These are phyloP conservation scores for Zygoascus ofunaensis DNA, from an alignment of 805 yeast genomes.

Conservation along the genomic window DNA sequence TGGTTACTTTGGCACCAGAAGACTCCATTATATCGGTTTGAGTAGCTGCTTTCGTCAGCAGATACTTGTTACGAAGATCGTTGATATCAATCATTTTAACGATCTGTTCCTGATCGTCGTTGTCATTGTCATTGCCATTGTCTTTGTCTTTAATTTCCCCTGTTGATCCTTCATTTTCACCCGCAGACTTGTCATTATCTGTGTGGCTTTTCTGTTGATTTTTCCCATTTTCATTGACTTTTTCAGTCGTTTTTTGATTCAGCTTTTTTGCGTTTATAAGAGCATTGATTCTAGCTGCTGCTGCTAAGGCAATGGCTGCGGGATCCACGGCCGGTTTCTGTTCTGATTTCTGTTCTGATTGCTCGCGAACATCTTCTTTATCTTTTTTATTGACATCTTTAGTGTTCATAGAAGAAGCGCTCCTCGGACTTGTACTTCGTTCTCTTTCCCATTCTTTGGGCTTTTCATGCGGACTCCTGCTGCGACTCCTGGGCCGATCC, in stretches of 20 bases:
- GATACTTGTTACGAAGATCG: conserved; percentile 28
- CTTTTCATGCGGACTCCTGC: too few species aligned
- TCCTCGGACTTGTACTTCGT: too few species aligned
- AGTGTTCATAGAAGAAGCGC: too few species aligned
- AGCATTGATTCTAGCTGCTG: conserved; percentile 29
- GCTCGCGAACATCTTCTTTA: too few species aligned
- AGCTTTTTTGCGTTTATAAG: conserved; percentile 12
- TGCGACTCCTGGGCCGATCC: too few species aligned
- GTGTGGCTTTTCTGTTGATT: too few species aligned
- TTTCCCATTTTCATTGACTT: too few species aligned
- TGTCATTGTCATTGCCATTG: neutral
- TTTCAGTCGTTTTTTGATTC: conserved; percentile 3
- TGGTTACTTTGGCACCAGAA: conserved; percentile 25
- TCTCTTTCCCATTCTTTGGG: too few species aligned
- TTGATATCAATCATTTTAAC: conserved; percentile 27
- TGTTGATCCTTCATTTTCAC: conserved; percentile 1
- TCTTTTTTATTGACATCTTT: too few species aligned
- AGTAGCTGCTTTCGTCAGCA: conserved; percentile 29
- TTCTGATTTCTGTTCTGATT: too few species aligned
- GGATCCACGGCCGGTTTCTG: conserved; percentile 16
- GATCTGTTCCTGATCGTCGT: conserved; percentile 11
- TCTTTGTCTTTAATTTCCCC: conserved; percentile 1
- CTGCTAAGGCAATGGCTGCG: conserved; percentile 25
- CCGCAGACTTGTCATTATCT: neutral
- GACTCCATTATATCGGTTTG: conserved; percentile 23